phyloP scores from a whole-genome alignment of 495 filamentous ascomycete genomes.

The Parmelia sp. region DNA sequence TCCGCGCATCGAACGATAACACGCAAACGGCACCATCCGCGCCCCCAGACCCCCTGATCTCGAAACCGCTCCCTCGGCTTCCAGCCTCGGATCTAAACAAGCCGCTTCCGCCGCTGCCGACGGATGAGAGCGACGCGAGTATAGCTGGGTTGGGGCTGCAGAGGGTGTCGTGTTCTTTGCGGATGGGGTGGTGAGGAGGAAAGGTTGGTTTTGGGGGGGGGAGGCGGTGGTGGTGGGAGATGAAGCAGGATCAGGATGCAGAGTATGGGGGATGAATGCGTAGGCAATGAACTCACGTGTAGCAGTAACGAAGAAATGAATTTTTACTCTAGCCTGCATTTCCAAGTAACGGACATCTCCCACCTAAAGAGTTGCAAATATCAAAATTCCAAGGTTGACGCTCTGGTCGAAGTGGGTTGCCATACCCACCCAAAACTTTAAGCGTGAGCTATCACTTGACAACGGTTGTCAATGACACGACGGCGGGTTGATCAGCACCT shows the following conservation, averaged over 20 bases:
- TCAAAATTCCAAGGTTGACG: too few relatives aligned
- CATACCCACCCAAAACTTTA: too few relatives aligned
- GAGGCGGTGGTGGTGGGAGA: not conserved
- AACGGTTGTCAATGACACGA: not conserved
- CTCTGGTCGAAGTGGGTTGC: too few relatives aligned
- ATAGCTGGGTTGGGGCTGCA: not conserved
- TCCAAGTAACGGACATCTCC: too few relatives aligned
- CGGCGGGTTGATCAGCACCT: conserved; percentile 1
- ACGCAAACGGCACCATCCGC: not conserved
- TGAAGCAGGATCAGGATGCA: not conserved
- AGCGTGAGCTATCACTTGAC: not conserved
- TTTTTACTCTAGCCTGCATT: too few relatives aligned
- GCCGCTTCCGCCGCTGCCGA: not conserved
- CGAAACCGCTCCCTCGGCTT: not conserved
- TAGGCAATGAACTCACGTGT: too few relatives aligned
- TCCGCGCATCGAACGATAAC: not conserved
- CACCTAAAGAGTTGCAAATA: too few relatives aligned
- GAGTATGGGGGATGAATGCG: too few relatives aligned
- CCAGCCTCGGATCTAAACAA: not conserved
- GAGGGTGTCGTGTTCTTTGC: not conserved
- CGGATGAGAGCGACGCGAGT: not conserved
- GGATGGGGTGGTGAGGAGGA: not conserved
- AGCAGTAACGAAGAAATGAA: too few relatives aligned
- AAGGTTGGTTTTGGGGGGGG: too few relatives aligned
- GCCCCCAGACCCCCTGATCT: not conserved